Evolutionary conservation across 2,329 filamentous ascomycete genomes (phyloP).

Genomic region (Sporothrix protearum): DNA sequence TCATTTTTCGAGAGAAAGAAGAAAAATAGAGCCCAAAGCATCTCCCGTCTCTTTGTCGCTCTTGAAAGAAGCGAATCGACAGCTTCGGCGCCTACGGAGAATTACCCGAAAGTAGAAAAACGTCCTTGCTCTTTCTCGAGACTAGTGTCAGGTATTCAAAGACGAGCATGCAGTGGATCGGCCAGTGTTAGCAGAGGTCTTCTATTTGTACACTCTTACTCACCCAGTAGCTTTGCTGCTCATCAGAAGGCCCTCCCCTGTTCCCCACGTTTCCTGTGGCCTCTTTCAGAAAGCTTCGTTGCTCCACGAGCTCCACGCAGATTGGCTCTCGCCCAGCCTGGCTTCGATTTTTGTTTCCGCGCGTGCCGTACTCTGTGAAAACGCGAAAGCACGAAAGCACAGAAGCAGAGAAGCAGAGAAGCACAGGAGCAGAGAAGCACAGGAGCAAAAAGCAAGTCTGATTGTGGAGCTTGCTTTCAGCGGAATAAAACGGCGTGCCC

Average conservation of each 20-base stretch:
- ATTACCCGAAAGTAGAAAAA: too few relatives aligned
- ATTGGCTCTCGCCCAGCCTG: not conserved
- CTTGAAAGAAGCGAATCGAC: not conserved
- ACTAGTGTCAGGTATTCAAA: not conserved
- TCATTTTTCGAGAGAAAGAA: too few relatives aligned
- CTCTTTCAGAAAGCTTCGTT: not conserved
- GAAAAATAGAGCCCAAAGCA: too few relatives aligned
- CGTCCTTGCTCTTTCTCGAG: too few relatives aligned
- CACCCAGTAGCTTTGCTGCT: not conserved
- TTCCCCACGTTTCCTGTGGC: slow-evolving; percentile 2
- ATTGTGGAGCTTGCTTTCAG: not conserved
- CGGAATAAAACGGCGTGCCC: not conserved
- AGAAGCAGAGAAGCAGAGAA: too few relatives aligned
- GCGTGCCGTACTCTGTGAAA: not conserved
- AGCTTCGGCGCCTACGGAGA: too few relatives aligned
- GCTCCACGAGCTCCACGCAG: not conserved
- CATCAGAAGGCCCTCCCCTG: not conserved
- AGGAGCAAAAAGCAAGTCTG: not conserved
- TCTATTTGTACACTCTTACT: not conserved
- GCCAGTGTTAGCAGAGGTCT: not conserved
- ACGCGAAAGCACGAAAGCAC: not conserved
- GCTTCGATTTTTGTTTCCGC: not conserved
- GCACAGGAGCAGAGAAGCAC: too few relatives aligned
- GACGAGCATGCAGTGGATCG: not conserved
- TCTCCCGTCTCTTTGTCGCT: too few relatives aligned